phyloP scores from a whole-genome alignment of 177 flowering plant genomes.

The Vitis hybrid region DNA sequence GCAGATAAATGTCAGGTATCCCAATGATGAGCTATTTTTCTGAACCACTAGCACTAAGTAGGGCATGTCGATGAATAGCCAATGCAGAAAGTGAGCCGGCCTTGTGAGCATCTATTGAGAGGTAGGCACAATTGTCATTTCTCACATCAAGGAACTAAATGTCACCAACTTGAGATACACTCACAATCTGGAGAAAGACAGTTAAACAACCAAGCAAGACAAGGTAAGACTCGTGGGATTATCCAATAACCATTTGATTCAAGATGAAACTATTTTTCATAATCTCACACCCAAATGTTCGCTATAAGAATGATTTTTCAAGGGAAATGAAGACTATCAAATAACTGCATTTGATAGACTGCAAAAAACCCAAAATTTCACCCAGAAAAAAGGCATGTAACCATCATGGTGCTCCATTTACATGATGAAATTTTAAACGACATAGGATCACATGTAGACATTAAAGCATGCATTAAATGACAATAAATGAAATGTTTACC shows the following conservation, averaged over 20 bases:
- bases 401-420: no score
- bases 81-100: conserved; percentile 93
- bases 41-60: conserved; percentile 90
- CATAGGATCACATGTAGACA: no score
- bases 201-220: neutral
- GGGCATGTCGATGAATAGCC: conserved; percentile 92
- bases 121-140: conserved; percentile 47
- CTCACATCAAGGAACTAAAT: conserved; percentile 89
- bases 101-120: conserved; percentile 76
- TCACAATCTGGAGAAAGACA: conserved; percentile 59
- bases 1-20: no score
- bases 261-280: no score
- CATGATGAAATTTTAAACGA: no score
- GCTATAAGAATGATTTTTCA: neutral
- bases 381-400: no score
- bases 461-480: no score
- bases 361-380: no score
- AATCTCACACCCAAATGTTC: neutral
- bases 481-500: no score
- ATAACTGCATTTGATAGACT: no score
- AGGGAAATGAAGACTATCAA: neutral
- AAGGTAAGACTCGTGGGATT: neutral
- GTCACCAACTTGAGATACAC: conserved; percentile 93
- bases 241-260: no score
- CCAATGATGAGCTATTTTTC: conserved; percentile 68